Base-by-base conservation (phyloP, 2,329 filamentous ascomycete species). In the Ophiostoma fasciatum region DNA sequence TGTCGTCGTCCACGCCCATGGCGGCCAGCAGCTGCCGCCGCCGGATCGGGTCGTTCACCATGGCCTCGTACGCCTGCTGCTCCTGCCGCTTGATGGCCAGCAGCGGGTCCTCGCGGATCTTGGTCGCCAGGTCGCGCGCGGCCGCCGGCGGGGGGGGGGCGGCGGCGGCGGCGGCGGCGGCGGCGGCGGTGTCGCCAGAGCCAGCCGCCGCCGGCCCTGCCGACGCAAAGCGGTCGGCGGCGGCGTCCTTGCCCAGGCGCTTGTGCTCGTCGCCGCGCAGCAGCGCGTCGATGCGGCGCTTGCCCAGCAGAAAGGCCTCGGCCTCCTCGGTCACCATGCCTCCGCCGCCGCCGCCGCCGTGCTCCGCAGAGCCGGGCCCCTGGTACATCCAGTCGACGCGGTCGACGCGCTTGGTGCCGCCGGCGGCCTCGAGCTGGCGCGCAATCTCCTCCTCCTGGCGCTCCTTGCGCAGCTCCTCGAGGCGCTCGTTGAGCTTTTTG, bases 361-460 rank as follows among this genome's bases (percentile, higher is more conserved):
- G 78, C 25, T 83, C 82, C 49, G 72, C 66, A 33, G 78, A 80
- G n/a, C n/a, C n/a, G 7, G 90, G 85, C 1, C 88, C 88, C 48
- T 80, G 75, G 59, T 98, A 98, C 84, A 98, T 94, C 83, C 90
- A 98, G 50, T 96, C 90, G 19, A 98, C 88, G 25, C 85, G 76
- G 48, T 88, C 78, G 21, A 80, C 62, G 36, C 79, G 71, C 51
- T 84, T 87, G 49, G 71, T 74, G 38, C 87, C 85, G 26, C 90
- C 90, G 1, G 85, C 80, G 3, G 80, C 78, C 58, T 94, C 90
- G 38, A 94, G 83, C 46, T 96, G 71, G 35, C 77, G 74, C 56
- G 94, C 82, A 1, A 96, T 73, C 55, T 96, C 87, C 56, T 94
- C 84, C 46, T 94, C 82, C 32, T 82, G 78, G 31, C 87, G 77